A percentile compares a stretch with the other conserved stretches of the same genome.
Evolutionary conservation across 78 protist genomes (phyloP).

Genomic region (Dictyostelium purpureum): DNA sequence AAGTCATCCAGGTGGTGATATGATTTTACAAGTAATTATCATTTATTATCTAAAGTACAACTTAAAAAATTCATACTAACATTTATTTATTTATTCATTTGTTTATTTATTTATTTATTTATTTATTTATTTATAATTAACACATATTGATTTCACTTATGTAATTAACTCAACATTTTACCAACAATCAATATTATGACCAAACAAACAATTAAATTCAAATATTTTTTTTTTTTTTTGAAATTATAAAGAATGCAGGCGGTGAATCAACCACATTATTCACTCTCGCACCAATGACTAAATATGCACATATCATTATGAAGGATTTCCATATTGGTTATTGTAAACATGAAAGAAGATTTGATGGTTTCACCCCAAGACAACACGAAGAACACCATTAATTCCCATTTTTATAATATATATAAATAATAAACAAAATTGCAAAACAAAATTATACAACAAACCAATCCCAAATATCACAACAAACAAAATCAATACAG

Average conservation of each 20-base stretch:
- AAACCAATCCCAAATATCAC: no score
- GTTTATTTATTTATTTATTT: not conserved
- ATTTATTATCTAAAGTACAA: no score
- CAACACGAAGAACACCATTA: constrained; percentile 11
- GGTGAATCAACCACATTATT: constrained; percentile 50
- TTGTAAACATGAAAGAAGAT: constrained; percentile 48
- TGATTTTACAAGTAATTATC: constrained; percentile 46
- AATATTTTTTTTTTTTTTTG: no score
- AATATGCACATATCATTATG: constrained; percentile 51
- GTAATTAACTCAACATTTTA: no score
- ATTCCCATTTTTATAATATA: not conserved
- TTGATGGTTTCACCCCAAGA: constrained; percentile 50
- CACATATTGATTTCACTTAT: not conserved
- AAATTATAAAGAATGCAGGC: constrained; percentile 45
- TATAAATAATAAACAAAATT: no score
- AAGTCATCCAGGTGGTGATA: constrained; percentile 88
- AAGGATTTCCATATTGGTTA: constrained; percentile 68
- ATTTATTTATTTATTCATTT: not conserved
- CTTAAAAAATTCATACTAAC: no score
- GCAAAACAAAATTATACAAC: no score
- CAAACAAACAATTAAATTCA: not conserved
- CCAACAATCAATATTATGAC: no score
- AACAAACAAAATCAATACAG: no score
- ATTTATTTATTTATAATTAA: no score
- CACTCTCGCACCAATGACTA: constrained; percentile 44